Evolutionary conservation across 2,329 filamentous ascomycete species (phyloP), one percentile per base, ranked within the genome.

Genomic region (Grosmannia clavigera): DNA sequence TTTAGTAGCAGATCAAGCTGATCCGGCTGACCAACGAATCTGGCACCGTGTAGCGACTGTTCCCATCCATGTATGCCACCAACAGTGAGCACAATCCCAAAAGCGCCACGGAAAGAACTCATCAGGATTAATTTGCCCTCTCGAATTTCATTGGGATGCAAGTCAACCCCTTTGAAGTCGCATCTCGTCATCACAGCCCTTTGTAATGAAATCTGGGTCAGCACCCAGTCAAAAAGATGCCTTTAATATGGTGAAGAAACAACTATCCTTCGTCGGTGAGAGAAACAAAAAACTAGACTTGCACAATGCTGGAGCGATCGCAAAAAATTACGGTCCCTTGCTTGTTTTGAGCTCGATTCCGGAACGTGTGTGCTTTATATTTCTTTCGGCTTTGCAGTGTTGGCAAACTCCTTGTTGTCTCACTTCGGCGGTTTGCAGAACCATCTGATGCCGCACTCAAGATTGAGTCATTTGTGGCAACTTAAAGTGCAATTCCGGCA

Each of bases 401-500:
- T 11, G 87, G 86, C 5, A 83, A 81, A 60, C 77, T 86, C 29
- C 77, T 89, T 1, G 81, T 83, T 1, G 81, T 81, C 0, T 79
- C 84, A 0, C 75, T 90, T 16, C 75, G 74, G 19, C 80, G 84
- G 61, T 81, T 82, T 3, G 70, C 78, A 11, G 74, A 70, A 6
- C 75, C 81, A 0, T 75, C 75, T 40, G 81, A 81, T 64, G 78
- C 79, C 58, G 78, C 81, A 0, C 71, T 90, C 40, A 85, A 82
- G 61, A 83, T 90, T 1, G 86, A 89, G 67, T 89, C 86, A 0
- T 90, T 89, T 64, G 84, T 85, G 0, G 78, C 81, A 2, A 88
- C 83, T 0, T 81, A 84, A 0, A 76, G 80, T 10, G 72, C 82
- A 31, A 83, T 89, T 25, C 68, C 87, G 25, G 75, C 75, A n/a